These are phyloP conservation scores for Trichoderma arundinaceum DNA, from an alignment of 2,329 filamentous ascomycete genomes.

Conservation along the genomic window DNA sequence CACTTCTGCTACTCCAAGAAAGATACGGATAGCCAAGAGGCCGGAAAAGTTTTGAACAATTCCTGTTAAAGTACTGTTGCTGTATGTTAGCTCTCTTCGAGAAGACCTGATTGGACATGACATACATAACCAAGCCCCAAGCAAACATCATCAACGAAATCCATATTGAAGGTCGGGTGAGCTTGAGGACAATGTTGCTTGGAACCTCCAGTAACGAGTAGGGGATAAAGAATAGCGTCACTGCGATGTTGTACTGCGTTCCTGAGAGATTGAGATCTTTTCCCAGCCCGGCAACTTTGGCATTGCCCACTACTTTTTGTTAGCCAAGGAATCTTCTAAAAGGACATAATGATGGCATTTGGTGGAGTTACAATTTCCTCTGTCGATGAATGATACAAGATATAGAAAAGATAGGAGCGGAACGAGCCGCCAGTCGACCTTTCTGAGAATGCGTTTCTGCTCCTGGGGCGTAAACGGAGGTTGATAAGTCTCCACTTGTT, in stretches of 20 bases:
- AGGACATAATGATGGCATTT: no score
- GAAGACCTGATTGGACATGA: no score
- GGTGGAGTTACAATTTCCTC: no score
- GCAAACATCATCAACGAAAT: conserved; percentile 23
- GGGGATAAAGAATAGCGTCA: conserved; percentile 38
- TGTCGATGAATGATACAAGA: no score
- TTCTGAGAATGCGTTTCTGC: no score
- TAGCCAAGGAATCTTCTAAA: background rate
- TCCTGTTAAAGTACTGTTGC: conserved; percentile 78
- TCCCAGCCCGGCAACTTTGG: conserved; percentile 36
- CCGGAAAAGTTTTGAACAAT: conserved; percentile 78
- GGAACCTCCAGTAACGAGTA: conserved; percentile 7
- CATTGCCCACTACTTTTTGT: conserved; percentile 33
- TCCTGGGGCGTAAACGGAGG: no score
- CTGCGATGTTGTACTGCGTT: conserved; percentile 35
- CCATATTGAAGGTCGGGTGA: conserved; percentile 21
- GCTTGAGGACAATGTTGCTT: conserved; percentile 32
- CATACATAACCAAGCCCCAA: conserved; percentile 20
- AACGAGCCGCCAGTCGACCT: no score
- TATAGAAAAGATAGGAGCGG: no score
- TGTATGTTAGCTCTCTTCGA: conserved; percentile 43
- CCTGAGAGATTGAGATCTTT: conserved; percentile 35
- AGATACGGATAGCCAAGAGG: conserved; percentile 79
- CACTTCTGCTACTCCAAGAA: conserved; percentile 54
- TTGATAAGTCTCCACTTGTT: no score